Conservation (phyloP, 2,329 filamentous ascomycete genomes). For the Cladosporium sp. region DNA sequence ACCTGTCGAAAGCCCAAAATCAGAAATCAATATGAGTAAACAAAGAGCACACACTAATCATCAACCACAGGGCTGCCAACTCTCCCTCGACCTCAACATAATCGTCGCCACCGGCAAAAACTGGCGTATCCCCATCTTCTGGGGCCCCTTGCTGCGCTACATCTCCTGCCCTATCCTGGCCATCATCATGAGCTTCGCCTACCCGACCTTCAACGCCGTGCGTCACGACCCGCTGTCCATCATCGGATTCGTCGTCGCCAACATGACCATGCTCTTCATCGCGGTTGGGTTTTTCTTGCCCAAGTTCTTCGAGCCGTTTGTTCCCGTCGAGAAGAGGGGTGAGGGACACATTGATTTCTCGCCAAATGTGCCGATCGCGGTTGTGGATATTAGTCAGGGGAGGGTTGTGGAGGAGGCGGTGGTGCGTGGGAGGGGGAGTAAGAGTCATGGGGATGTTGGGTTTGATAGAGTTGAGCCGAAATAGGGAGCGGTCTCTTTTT, state of each 20-base stretch:
- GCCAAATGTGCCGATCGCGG: slow-evolving; percentile 2
- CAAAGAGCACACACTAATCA: neutral
- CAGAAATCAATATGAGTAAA: neutral
- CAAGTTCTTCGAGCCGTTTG: slow-evolving; percentile 51
- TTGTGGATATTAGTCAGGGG: neutral
- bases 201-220: slow-evolving; percentile 46
- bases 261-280: slow-evolving; percentile 46
- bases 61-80: slow-evolving; percentile 49
- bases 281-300: slow-evolving; percentile 49
- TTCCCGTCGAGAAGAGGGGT: slow-evolving; percentile 43
- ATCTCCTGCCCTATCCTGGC: slow-evolving; percentile 47
- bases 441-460: neutral
- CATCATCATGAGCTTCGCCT: slow-evolving; percentile 52
- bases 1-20: no score
- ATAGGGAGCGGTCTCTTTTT: neutral
- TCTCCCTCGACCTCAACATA: slow-evolving; percentile 52
- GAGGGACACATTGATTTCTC: slow-evolving; percentile 36
- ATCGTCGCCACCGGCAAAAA: slow-evolving; percentile 53
- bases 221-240: slow-evolving; percentile 50
- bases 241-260: slow-evolving; percentile 47
- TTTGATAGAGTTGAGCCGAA: neutral
- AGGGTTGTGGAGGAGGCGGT: neutral
- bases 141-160: slow-evolving; percentile 49
- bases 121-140: slow-evolving; percentile 53
- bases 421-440: neutral